Base-by-base conservation (phyloP, 2,329 filamentous ascomycete genomes). In the Amphichorda felina region DNA sequence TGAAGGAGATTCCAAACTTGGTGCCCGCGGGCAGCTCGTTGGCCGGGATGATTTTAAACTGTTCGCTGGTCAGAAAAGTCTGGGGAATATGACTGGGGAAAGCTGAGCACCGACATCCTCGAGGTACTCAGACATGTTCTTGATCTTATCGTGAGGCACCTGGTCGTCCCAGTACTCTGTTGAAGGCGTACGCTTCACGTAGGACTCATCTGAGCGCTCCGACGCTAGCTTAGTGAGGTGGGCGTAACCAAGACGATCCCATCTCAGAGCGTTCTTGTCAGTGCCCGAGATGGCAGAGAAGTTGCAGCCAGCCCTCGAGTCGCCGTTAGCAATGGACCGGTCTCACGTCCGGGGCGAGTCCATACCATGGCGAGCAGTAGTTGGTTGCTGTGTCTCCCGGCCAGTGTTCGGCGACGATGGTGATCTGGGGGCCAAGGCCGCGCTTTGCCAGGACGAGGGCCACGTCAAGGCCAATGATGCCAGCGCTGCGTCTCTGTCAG, bases 251-350 rank as follows among this genome's bases (percentile, higher is more conserved):
- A 51, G 36, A 2, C 47, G 50, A 35, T 65, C 62, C 60, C 61
- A 64, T 19, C 52, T 54, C 29, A 64, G 40, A 0, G 60, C 60
- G 33, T 64, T 63, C 14, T 46, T 40, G 34, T 64, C 59, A 11
- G 43, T 54, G 16, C 60, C 59, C 1, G 61, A 63, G 30, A 64
- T 59, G 27, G 57, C 59, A 1, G 61, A 64, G 41, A 63, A 63
- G 41, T 64, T 64, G 39, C 56, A 61, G 3, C 61, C 61, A 8
- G 61, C 61, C 60, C 9, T 52, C 1, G 47, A 49, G 35, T 24
- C 9, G 22, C 11, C 4, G 6, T 8, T 10, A 10, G 11, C 22
- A 10, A 9, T 8, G 14, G 25, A 15, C n/a, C n/a, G n/a, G n/a
- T n/a, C n/a, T n/a, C n/a, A n/a, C n/a, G 21, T 15, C 10, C 14